Percentiles rank a stretch among this genome's conserved stretches.
Evolutionary conservation across 2,329 filamentous ascomycete species (phyloP).

Genomic region (Aureobasidium sp.): DNA sequence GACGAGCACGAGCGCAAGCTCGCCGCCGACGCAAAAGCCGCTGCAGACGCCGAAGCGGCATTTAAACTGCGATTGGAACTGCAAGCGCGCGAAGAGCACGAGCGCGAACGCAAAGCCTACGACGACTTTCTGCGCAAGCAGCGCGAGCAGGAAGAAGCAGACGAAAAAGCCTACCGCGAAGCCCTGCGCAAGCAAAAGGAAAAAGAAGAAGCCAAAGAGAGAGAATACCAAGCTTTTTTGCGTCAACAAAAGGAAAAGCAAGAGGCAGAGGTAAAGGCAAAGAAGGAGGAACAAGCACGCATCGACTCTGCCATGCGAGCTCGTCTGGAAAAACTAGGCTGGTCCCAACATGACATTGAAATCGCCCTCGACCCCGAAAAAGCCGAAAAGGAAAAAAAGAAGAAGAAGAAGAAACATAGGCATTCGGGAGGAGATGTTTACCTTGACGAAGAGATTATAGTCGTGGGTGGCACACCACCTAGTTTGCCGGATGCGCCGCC

Average conservation of each 20-base stretch:
- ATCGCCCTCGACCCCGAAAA: slow-evolving; percentile 43
- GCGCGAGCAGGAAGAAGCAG: slow-evolving; percentile 18
- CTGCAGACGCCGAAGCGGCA: not conserved
- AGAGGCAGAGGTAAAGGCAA: slow-evolving; percentile 35
- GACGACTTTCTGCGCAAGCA: slow-evolving; percentile 1
- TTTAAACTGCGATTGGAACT: not conserved
- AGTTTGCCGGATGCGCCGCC: not conserved
- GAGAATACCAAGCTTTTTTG: slow-evolving; percentile 33
- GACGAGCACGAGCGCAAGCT: slow-evolving; percentile 29
- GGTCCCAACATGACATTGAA: slow-evolving; percentile 42
- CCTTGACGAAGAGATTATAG: not conserved
- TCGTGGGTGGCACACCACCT: not conserved
- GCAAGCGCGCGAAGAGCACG: not conserved
- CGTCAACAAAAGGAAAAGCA: slow-evolving; percentile 36
- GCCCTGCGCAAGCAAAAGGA: slow-evolving; percentile 20
- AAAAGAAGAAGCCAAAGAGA: slow-evolving; percentile 37
- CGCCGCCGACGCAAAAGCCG: not conserved
- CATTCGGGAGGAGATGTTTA: not conserved
- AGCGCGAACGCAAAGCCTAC: slow-evolving; percentile 19
- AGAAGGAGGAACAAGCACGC: slow-evolving; percentile 34
- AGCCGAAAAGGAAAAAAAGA: slow-evolving; percentile 29
- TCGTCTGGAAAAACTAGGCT: slow-evolving; percentile 38
- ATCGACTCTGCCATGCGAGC: slow-evolving; percentile 42
- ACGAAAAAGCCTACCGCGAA: slow-evolving; percentile 14
- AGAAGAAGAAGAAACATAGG: slow-evolving; percentile 9